A percentile compares a stretch with the other conserved stretches of the same genome.
phyloP scores from a whole-genome alignment of 257 asterid species.

The Vinca minor region DNA sequence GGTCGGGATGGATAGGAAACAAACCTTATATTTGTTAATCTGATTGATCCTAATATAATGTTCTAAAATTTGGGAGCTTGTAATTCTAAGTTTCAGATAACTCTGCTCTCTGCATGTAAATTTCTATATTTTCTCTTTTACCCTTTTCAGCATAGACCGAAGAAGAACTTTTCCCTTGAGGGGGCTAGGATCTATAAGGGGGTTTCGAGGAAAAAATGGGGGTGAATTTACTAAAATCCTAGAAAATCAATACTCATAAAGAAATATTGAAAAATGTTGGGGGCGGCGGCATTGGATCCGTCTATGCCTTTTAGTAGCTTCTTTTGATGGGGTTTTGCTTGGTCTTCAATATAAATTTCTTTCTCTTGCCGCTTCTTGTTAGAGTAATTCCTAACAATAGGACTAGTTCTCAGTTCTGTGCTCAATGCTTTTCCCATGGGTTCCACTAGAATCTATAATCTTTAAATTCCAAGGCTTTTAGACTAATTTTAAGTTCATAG shows the following conservation, averaged over 20 bases:
- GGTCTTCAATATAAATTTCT: neutral
- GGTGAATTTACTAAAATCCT: too few species aligned
- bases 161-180: too few species aligned
- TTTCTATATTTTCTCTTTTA: too few species aligned
- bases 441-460: neutral
- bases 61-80: neutral
- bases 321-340: neutral
- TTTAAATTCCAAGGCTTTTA: neutral
- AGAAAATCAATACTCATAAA: too few species aligned
- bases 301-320: neutral
- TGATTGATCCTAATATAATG: too few species aligned
- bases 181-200: too few species aligned
- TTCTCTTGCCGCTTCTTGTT: neutral
- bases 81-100: neutral
- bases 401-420: neutral
- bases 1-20: too few species aligned
- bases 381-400: neutral
- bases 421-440: neutral
- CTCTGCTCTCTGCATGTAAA: slow-evolving; percentile 1
- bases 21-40: too few species aligned
- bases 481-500: neutral
- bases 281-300: too few species aligned
- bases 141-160: too few species aligned
- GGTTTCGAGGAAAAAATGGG: too few species aligned
- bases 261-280: too few species aligned